Evolutionary conservation across 2,329 filamentous ascomycete species (phyloP).

Genomic region (Exophiala lecanii-corni): DNA sequence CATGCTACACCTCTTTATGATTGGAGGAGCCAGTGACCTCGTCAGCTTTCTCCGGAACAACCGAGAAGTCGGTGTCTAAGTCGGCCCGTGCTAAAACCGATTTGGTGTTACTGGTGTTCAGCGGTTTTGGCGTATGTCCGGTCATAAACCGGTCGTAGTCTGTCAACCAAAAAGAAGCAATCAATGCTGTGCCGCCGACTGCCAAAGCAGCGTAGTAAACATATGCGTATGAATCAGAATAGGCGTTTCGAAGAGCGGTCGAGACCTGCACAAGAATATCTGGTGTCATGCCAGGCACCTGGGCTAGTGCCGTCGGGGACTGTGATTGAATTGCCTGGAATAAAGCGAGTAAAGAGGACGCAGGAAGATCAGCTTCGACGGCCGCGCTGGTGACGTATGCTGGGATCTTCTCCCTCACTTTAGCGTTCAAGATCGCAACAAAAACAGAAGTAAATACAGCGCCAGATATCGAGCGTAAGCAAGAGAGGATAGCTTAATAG

Average conservation of each 20-base stretch:
- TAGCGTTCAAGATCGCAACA: conserved; percentile 23
- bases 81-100: no score
- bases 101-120: no score
- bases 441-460: conserved; percentile 6
- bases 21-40: no score
- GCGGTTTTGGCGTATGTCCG: no score
- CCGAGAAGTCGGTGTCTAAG: no score
- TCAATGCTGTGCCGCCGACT: conserved; percentile 18
- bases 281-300: conserved; percentile 23
- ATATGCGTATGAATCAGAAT: conserved; percentile 24
- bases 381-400: conserved; percentile 12
- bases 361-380: conserved; percentile 20
- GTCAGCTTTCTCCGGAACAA: no score
- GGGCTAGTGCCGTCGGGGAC: conserved; percentile 13
- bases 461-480: background rate
- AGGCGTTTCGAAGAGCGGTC: conserved; percentile 14
- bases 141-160: conserved; percentile 27
- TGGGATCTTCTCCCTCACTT: conserved; percentile 23
- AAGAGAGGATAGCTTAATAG: conserved; percentile 9
- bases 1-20: no score
- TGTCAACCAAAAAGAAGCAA: conserved; percentile 18
- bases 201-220: conserved; percentile 27
- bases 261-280: conserved; percentile 14
- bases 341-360: conserved; percentile 19
- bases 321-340: conserved; percentile 19